A percentile compares a stretch with the other conserved stretches of the same genome.
These are phyloP conservation scores for Ascodesmis nigricans DNA, from an alignment of 495 filamentous ascomycete genomes.

Conservation along the genomic window DNA sequence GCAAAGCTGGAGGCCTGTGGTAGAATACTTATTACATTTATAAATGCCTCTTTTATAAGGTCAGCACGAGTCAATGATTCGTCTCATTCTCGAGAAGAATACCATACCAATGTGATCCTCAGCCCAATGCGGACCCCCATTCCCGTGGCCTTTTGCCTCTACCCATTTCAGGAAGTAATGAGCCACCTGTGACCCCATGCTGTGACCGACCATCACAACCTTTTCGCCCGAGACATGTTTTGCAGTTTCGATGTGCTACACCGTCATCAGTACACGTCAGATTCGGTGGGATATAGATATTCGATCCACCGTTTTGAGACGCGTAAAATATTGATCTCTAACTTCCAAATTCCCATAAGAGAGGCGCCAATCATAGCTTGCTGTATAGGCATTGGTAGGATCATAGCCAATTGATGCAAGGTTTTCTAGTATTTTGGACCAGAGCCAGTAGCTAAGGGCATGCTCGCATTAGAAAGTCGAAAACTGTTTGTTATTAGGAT, in stretches of 20 bases:
- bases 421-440: conserved; percentile 96
- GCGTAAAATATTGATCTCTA: conserved; percentile 81
- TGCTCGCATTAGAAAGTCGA: not conserved
- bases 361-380: conserved; percentile 38
- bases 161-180: conserved; percentile 99
- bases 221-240: conserved; percentile 48
- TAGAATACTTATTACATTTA: conserved; percentile 53
- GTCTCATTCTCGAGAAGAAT: too few relatives aligned
- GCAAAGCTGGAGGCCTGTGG: too few relatives aligned
- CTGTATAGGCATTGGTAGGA: conserved; percentile 82
- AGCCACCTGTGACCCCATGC: conserved; percentile 88
- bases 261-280: too few relatives aligned
- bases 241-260: conserved; percentile 73
- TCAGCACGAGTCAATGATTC: too few relatives aligned
- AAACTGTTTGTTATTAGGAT: too few relatives aligned
- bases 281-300: too few relatives aligned
- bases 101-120: conserved; percentile 41
- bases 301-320: conserved; percentile 59
- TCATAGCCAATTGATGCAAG: conserved; percentile 90
- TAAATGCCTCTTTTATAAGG: conserved; percentile 46
- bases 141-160: conserved; percentile 52
- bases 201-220: conserved; percentile 72
- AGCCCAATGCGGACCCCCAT: conserved; percentile 72
- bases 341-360: conserved; percentile 71
- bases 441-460: conserved; percentile 83